These are phyloP conservation scores for Alternaria alternata DNA, from an alignment of 2,329 filamentous ascomycete species.

Conservation along the genomic window DNA sequence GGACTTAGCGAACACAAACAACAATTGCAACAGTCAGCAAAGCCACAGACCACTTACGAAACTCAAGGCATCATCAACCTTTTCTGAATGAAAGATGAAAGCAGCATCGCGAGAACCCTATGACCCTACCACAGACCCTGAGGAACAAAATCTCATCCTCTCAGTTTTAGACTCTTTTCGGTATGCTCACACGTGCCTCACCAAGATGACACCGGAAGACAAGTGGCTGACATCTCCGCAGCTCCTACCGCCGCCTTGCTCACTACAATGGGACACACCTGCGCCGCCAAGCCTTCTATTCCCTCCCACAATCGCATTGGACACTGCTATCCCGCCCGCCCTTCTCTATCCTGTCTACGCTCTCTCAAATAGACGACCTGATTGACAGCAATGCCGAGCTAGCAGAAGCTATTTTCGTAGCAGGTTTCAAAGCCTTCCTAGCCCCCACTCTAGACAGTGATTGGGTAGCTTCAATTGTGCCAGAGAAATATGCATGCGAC, in stretches of 20 bases:
- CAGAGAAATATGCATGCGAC: conserved; percentile 38
- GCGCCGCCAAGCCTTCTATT: conserved; percentile 91
- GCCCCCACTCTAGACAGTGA: conserved; percentile 43
- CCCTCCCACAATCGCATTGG: conserved; percentile 84
- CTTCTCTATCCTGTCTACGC: conserved; percentile 81
- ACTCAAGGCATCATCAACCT: neutral
- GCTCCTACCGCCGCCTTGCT: conserved; percentile 83
- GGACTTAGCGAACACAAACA: neutral
- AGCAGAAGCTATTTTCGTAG: conserved; percentile 76
- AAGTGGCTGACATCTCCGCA: conserved; percentile 47
- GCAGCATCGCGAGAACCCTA: conserved; percentile 68
- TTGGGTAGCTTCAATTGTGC: conserved; percentile 44
- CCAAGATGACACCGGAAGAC: neutral
- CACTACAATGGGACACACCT: conserved; percentile 93
- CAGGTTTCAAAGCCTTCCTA: conserved; percentile 46
- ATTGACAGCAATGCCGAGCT: conserved; percentile 89
- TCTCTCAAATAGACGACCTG: conserved; percentile 81
- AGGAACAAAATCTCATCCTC: conserved; percentile 82
- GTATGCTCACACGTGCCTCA: conserved; percentile 56
- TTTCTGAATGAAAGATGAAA: conserved; percentile 23
- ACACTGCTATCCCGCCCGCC: conserved; percentile 80
- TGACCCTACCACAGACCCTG: conserved; percentile 74
- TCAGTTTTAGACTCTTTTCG: conserved; percentile 87
- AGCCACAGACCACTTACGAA: neutral
- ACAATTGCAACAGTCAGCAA: neutral